Percentiles rank a stretch among this genome's conserved stretches.
phyloP scores from a whole-genome alignment of 2,329 filamentous ascomycete genomes.

The Phaeosphaeriaceae sp. region DNA sequence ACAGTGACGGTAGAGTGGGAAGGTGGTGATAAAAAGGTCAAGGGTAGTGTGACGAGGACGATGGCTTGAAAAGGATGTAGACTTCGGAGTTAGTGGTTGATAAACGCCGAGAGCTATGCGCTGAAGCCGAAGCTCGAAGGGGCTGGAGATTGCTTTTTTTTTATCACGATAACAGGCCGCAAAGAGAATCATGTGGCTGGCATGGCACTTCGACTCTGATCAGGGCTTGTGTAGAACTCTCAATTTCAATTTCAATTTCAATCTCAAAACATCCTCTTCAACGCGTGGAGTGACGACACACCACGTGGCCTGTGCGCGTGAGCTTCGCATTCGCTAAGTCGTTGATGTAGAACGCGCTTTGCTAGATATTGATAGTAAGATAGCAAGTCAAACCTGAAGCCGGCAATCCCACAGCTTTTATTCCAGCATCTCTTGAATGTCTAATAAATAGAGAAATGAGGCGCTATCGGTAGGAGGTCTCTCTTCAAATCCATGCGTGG shows the following conservation, averaged over 20 bases:
- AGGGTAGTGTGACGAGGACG: conserved; percentile 39
- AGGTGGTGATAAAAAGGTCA: conserved; percentile 35
- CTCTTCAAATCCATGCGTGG: conserved; percentile 65
- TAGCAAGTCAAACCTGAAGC: background rate
- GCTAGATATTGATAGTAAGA: background rate
- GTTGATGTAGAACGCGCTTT: too few relatives aligned
- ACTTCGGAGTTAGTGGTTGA: too few relatives aligned
- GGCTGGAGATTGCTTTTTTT: background rate
- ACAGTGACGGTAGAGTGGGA: conserved; percentile 51
- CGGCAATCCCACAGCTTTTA: background rate
- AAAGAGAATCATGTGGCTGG: too few relatives aligned
- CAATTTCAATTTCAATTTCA: background rate
- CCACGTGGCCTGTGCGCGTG: conserved; percentile 44
- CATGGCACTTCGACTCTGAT: too few relatives aligned
- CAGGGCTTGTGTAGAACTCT: too few relatives aligned
- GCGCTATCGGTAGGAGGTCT: conserved; percentile 8
- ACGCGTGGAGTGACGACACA: conserved; percentile 12
- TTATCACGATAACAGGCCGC: too few relatives aligned
- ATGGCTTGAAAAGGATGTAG: conserved; percentile 28
- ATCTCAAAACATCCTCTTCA: background rate
- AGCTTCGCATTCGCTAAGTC: conserved; percentile 16
- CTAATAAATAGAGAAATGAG: background rate
- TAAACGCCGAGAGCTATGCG: background rate
- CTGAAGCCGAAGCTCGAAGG: too few relatives aligned
- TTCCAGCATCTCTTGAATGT: background rate